These are phyloP conservation scores for Aegilops bicornis DNA, from an alignment of 176 grass and related monocot genomes.

Conservation along the genomic window DNA sequence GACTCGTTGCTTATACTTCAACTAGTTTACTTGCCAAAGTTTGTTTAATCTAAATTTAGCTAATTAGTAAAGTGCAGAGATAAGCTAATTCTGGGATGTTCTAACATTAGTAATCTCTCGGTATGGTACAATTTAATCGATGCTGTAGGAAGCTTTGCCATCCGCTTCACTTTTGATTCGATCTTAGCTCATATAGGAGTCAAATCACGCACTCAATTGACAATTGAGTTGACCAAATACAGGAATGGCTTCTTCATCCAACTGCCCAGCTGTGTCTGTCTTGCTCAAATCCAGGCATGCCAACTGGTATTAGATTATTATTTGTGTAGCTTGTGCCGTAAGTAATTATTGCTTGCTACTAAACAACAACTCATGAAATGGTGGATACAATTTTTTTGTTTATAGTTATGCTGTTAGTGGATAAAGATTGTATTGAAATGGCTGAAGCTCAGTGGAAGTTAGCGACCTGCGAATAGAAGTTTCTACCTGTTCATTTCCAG, in stretches of 20 bases:
- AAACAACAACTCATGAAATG: background rate
- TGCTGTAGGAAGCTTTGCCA: background rate
- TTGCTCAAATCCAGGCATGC: conserved; percentile 5
- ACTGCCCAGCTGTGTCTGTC: background rate
- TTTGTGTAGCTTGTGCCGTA: background rate
- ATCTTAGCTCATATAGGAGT: conserved; percentile 1
- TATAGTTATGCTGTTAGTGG: background rate
- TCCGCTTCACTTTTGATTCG: background rate
- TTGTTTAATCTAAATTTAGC: background rate
- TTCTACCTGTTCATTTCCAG: background rate
- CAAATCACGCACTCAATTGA: background rate
- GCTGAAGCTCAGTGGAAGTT: background rate
- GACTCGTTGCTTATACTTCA: background rate
- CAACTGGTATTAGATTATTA: background rate
- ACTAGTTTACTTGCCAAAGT: conserved; percentile 2
- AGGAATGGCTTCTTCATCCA: conserved; percentile 1
- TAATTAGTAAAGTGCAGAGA: background rate
- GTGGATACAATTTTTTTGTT: background rate
- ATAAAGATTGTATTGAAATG: background rate
- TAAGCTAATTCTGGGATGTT: conserved; percentile 5
- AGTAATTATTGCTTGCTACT: background rate
- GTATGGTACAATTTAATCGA: background rate
- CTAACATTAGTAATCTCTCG: background rate
- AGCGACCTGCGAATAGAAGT: background rate
- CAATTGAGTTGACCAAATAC: background rate